Base-by-base conservation (phyloP, 1,139 yeast species). In the Yamadazyma triangularis region DNA sequence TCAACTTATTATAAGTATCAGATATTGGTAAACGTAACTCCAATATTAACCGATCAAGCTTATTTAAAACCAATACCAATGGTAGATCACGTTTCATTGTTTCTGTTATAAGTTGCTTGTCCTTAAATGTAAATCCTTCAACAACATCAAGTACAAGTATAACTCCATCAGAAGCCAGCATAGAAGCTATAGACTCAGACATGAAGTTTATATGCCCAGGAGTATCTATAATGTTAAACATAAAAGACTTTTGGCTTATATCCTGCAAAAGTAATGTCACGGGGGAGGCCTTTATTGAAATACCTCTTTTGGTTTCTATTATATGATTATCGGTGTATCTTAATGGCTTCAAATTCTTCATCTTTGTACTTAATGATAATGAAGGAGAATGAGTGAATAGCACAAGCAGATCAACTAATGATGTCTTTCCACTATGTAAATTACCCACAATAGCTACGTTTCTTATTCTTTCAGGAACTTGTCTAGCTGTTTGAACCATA, bases 201-300 rank as follows among this genome's bases (percentile, higher is more conserved):
- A 69, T 57, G 50, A 91, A 91, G 47, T 87, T 81, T 1, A 75
- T 72, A 56, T 91, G 97, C 0, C 99, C 99, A 0, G 99, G 99
- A 0, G 95, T 69, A 47, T 93, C 98, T 1, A 87, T 41, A 3
- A 88, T 44, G 45, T 83, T 86, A 18, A 81, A 47, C 1, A 76
- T 71, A 23, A 60, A 59, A 0, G 95, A 79, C 40, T 70, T 75
- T 2, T 71, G 78, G 13, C 61, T 64, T 16, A 73, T 40, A 46
- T 77, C 77, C 0, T 72, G 73, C n/a, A 82, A 52, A 8, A 89
- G 53, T 12, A 87, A 44, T 0, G 93, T 64, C 41, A 84, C 67
- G 0, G 87, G 79, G 1, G 81, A 60, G 1, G 80, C 36, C 43
- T 80, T 80, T 13, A 87, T 68, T 2, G 95, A 68, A 10, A 86